A percentile compares a stretch with the other conserved stretches of the same genome.
Conservation (phyloP, 2,329 filamentous ascomycete genomes). For the Colletotrichum sp. region DNA sequence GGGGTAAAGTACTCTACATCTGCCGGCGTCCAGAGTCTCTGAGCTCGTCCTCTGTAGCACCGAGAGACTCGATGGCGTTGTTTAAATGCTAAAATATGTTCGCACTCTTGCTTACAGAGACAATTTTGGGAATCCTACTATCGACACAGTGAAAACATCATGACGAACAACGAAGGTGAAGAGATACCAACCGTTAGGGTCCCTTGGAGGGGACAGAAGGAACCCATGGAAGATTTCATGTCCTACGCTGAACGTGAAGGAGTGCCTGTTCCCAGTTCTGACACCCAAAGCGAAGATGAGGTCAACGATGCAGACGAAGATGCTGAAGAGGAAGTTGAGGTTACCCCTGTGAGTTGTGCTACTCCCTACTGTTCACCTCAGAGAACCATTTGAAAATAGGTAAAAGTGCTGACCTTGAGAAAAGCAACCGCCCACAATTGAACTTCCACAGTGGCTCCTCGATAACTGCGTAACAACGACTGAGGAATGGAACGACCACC, state of each 20-base stretch:
- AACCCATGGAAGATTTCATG: neutral
- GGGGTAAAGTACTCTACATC: neutral
- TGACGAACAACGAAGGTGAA: neutral
- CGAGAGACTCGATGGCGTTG: neutral
- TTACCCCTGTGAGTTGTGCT: neutral
- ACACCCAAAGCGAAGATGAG: neutral
- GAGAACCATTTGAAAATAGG: neutral
- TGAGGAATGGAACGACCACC: neutral
- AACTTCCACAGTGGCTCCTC: neutral
- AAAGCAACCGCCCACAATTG: neutral
- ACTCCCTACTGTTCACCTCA: neutral
- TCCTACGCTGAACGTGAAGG: neutral
- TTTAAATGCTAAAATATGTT: neutral
- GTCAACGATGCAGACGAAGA: neutral
- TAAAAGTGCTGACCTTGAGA: neutral
- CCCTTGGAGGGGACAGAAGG: neutral
- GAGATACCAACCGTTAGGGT: neutral
- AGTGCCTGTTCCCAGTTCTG: rapidly evolving
- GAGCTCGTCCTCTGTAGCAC: neutral
- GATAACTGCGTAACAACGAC: neutral
- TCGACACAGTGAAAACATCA: neutral
- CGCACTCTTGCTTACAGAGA: neutral
- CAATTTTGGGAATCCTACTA: neutral
- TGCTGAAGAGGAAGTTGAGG: neutral
- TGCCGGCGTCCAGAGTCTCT: neutral